A percentile compares a stretch with the other conserved stretches of the same genome.
Evolutionary conservation across 2,329 filamentous ascomycete genomes (phyloP).

Genomic region (Verticillium nonalfalfae): DNA sequence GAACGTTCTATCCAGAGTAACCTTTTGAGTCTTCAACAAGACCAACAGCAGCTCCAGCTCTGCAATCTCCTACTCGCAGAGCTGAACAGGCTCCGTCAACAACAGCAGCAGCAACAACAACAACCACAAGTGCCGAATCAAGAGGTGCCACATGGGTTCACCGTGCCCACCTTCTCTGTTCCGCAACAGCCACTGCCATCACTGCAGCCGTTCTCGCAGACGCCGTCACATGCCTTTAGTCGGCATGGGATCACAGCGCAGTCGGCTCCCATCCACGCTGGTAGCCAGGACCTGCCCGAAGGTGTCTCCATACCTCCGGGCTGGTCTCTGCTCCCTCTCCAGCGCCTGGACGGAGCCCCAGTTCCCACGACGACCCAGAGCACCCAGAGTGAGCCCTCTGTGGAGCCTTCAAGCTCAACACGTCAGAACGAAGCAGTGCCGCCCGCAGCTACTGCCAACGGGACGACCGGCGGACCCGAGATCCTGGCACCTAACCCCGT

Average conservation of each 20-base stretch:
- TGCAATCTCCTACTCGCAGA: slow-evolving; percentile 64
- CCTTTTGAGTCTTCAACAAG: slow-evolving; percentile 53
- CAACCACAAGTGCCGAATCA: slow-evolving; percentile 15
- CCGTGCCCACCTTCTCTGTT: slow-evolving; percentile 2
- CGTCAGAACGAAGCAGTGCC: neutral
- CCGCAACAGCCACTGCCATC: slow-evolving; percentile 6
- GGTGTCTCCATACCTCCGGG: slow-evolving; percentile 59
- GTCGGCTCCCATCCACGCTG: slow-evolving; percentile 48
- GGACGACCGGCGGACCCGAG: neutral
- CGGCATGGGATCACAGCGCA: slow-evolving; percentile 40
- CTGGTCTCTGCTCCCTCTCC: slow-evolving; percentile 58
- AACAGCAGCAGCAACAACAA: slow-evolving; percentile 37
- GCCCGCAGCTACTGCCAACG: neutral
- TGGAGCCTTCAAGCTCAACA: neutral
- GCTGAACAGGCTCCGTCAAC: slow-evolving; percentile 55
- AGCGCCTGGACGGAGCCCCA: slow-evolving; percentile 40
- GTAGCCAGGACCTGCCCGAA: slow-evolving; percentile 55
- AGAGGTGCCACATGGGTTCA: slow-evolving; percentile 11
- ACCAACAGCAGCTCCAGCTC: slow-evolving; percentile 62
- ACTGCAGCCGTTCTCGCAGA: slow-evolving; percentile 3
- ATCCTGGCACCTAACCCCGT: slow-evolving; percentile 42
- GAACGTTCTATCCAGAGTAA: slow-evolving; percentile 66
- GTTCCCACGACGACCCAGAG: slow-evolving; percentile 11
- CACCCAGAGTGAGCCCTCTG: neutral
- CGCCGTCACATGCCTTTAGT: slow-evolving; percentile 14